Evolutionary conservation across 495 filamentous ascomycete species (phyloP).

Genomic region (Haplographium delicatum): DNA sequence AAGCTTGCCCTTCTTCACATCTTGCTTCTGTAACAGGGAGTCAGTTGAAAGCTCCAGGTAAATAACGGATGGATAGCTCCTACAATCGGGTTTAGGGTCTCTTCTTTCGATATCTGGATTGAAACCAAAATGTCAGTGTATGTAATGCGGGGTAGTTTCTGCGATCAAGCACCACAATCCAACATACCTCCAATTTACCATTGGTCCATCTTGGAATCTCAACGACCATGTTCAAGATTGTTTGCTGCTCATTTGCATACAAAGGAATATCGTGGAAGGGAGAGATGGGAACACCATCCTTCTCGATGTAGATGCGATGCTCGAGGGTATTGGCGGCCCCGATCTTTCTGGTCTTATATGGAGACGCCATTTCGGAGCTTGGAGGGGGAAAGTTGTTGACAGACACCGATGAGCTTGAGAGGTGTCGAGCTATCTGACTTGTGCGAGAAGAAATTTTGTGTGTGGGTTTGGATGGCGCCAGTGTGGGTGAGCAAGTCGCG

Average conservation of each 20-base stretch:
- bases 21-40: conserved; percentile 80
- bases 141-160: no score
- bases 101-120: no score
- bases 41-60: no score
- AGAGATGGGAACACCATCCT: conserved; percentile 89
- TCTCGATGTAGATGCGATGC: conserved; percentile 95
- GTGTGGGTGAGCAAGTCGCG: conserved; percentile 14
- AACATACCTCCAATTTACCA: conserved; percentile 90
- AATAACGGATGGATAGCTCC: no score
- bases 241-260: conserved; percentile 90
- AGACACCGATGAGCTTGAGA: conserved; percentile 34
- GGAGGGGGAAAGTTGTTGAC: conserved; percentile 33
- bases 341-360: conserved; percentile 75
- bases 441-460: conserved; percentile 37
- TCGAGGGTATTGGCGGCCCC: conserved; percentile 88
- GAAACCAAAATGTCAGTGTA: no score
- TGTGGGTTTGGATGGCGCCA: conserved; percentile 37
- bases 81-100: no score
- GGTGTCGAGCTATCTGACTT: conserved; percentile 52
- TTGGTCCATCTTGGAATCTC: conserved; percentile 99
- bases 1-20: conserved; percentile 86
- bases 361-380: conserved; percentile 42
- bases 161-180: no score
- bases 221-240: conserved; percentile 96
- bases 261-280: conserved; percentile 99